phyloP scores from a whole-genome alignment of 228 moss, liverwort and hornwort genomes.

The Sphagnum fallax region DNA sequence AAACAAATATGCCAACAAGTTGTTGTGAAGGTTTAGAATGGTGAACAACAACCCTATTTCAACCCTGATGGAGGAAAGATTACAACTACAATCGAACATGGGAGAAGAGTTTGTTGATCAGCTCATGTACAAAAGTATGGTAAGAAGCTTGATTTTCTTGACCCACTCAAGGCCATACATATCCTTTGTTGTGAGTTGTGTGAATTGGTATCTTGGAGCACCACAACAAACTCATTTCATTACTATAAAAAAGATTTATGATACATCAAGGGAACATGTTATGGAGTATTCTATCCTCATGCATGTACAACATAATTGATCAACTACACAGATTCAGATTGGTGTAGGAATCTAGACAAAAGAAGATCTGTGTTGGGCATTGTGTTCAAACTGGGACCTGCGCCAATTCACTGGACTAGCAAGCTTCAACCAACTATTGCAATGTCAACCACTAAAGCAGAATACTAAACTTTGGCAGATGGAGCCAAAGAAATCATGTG shows the following conservation, averaged over 20 bases:
- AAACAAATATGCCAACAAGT: too few relatives aligned
- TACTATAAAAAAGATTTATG: neutral
- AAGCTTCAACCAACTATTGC: neutral
- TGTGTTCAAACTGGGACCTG: neutral
- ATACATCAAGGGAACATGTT: slow-evolving; percentile 1
- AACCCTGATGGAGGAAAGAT: too few relatives aligned
- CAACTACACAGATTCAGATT: neutral
- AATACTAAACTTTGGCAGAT: neutral
- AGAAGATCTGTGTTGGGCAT: neutral
- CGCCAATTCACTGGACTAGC: neutral
- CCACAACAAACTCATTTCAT: neutral
- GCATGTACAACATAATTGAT: neutral
- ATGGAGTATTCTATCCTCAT: neutral
- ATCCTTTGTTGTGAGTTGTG: too few relatives aligned
- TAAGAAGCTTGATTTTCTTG: too few relatives aligned
- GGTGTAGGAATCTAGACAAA: neutral
- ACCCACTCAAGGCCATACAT: too few relatives aligned
- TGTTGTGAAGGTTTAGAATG: too few relatives aligned
- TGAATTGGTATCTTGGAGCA: too few relatives aligned
- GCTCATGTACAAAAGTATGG: too few relatives aligned
- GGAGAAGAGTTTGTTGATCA: too few relatives aligned
- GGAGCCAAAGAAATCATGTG: neutral
- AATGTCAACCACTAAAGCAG: neutral
- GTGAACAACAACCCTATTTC: too few relatives aligned
- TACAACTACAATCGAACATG: too few relatives aligned